Evolutionary conservation across 352 stramenopile genomes (phyloP).

Genomic region (Nothophytophthora sp.): DNA sequence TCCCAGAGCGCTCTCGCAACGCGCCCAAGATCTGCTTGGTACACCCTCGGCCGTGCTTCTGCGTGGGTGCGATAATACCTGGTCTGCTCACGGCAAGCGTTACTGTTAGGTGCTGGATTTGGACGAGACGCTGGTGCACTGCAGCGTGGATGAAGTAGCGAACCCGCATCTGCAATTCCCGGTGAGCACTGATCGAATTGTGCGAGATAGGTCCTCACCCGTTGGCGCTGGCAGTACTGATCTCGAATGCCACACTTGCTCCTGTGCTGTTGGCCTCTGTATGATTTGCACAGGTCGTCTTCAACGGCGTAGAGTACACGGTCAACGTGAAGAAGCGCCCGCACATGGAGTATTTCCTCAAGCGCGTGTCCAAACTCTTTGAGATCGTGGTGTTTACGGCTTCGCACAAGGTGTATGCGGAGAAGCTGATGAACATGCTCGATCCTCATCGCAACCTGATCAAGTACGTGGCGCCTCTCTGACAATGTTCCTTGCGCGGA

Average conservation of each 20-base stretch:
- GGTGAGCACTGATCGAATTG: conserved; percentile 39
- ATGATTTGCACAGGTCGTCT: conserved; percentile 67
- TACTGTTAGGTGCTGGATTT: conserved; percentile 93
- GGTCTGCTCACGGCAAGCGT: too few species aligned
- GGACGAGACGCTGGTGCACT: conserved; percentile 99
- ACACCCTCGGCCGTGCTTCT: too few species aligned
- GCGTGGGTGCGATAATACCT: background rate
- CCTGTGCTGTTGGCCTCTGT: background rate
- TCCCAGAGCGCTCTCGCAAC: conserved; percentile 54
- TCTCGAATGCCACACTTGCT: background rate
- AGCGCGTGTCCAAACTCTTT: conserved; percentile 91
- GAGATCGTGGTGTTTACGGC: conserved; percentile 99
- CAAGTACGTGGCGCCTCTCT: conserved; percentile 47
- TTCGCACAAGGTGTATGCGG: conserved; percentile 94
- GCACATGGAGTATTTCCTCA: conserved; percentile 95
- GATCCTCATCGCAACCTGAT: conserved; percentile 93
- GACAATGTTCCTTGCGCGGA: background rate
- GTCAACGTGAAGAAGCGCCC: conserved; percentile 98
- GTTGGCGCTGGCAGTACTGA: too few species aligned
- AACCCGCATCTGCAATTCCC: conserved; percentile 96
- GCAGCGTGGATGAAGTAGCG: conserved; percentile 94
- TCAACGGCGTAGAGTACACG: conserved; percentile 95
- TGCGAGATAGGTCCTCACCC: too few species aligned
- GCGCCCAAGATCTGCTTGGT: conserved; percentile 78
- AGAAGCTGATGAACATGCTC: conserved; percentile 97